Evolutionary conservation across 371 early-diverging fungal species (phyloP).

Genomic region (Rhizopus microsporus): DNA sequence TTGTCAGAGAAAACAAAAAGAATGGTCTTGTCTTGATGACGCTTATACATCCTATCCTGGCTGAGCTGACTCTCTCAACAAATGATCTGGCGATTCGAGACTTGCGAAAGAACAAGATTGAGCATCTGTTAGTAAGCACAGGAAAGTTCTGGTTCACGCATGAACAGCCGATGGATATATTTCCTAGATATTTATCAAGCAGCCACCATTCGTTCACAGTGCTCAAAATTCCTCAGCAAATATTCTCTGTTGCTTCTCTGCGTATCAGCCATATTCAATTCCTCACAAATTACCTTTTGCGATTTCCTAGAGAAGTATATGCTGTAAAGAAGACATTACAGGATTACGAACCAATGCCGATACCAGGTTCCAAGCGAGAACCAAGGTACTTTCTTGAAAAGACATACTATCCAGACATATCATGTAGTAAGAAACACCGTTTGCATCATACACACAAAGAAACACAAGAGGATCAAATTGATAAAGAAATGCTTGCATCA

Average conservation of each 20-base stretch:
- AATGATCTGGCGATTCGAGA: constrained; percentile 64
- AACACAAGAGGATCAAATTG: constrained; percentile 15
- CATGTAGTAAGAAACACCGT: constrained; percentile 15
- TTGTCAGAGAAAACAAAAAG: constrained; percentile 45
- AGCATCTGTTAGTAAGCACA: constrained; percentile 52
- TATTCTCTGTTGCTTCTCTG: constrained; percentile 58
- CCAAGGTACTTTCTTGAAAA: constrained; percentile 12
- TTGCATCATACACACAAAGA: constrained; percentile 2
- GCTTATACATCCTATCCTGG: constrained; percentile 54
- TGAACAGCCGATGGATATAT: constrained; percentile 56
- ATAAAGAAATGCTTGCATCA: constrained; percentile 40
- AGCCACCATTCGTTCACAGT: constrained; percentile 33
- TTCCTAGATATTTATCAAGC: constrained; percentile 44
- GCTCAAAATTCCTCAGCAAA: constrained; percentile 51
- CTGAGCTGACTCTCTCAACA: constrained; percentile 57
- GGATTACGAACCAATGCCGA: constrained; percentile 44
- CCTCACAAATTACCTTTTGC: constrained; percentile 57
- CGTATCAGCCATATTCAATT: constrained; percentile 67
- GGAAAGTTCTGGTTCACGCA: constrained; percentile 67
- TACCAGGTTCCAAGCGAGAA: constrained; percentile 11
- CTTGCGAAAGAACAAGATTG: constrained; percentile 66
- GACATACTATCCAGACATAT: constrained; percentile 31
- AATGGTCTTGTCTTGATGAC: constrained; percentile 51
- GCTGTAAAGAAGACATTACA: constrained; percentile 57
- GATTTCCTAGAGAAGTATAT: constrained; percentile 59